phyloP scores from a whole-genome alignment of 2,329 filamentous ascomycete genomes.

The Macrophomina pseudophaseolina region DNA sequence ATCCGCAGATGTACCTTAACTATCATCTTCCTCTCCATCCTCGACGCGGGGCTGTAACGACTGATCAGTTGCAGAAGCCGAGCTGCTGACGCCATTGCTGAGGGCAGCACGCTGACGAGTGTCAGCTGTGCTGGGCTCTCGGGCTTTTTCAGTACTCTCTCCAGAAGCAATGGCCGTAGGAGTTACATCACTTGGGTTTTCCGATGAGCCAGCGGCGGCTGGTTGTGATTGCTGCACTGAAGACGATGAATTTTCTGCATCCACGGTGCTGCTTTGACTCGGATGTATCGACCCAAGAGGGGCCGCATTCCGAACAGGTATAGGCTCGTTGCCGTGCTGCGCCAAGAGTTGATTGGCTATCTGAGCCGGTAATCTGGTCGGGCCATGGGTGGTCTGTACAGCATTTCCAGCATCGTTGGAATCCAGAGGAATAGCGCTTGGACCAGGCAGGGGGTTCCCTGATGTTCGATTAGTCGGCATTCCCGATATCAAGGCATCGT shows the following conservation, averaged over 20 bases:
- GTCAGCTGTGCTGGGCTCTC: neutral
- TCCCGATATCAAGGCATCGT: neutral
- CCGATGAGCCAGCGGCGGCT: neutral
- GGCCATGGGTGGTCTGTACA: neutral
- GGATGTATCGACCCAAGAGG: neutral
- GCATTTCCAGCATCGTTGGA: neutral
- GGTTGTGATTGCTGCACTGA: neutral
- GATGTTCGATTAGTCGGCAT: neutral
- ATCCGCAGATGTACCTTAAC: neutral
- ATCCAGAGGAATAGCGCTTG: neutral
- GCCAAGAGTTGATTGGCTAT: neutral
- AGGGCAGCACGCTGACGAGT: neutral
- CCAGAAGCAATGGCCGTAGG: neutral
- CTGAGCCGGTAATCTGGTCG: neutral
- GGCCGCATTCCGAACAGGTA: neutral
- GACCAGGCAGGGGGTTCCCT: neutral
- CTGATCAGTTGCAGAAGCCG: neutral
- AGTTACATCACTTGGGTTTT: neutral
- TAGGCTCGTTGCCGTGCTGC: neutral
- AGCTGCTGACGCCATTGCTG: neutral
- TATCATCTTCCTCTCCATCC: slow-evolving; percentile 22
- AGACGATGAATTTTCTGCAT: neutral
- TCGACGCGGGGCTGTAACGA: slow-evolving; percentile 15
- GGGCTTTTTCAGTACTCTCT: neutral
- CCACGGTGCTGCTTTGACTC: neutral